A percentile compares a stretch with the other conserved stretches of the same genome.
Conservation (phyloP, 2,329 filamentous ascomycete genomes). For the Epichloe gansuensis region DNA sequence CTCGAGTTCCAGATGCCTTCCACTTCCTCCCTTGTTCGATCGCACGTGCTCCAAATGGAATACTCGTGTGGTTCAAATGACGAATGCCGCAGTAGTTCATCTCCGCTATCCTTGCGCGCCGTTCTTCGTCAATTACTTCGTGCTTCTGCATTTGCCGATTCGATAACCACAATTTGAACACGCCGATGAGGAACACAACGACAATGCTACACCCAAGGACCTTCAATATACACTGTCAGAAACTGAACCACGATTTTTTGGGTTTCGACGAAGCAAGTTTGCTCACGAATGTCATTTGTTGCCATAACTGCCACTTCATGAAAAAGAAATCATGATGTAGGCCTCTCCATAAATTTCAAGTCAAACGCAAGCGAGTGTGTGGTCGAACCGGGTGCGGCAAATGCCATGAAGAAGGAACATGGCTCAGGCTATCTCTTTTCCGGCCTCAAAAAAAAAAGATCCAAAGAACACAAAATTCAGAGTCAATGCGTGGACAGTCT, state of each 20-base stretch:
- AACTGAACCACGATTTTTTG: too few species aligned
- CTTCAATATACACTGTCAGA: constrained; percentile 28
- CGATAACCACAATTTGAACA: constrained; percentile 53
- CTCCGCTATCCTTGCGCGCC: constrained; percentile 39
- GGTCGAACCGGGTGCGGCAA: not conserved
- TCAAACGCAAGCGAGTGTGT: not conserved
- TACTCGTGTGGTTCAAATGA: constrained; percentile 34
- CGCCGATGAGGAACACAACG: constrained; percentile 55
- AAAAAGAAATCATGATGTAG: constrained; percentile 41
- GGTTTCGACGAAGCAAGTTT: not conserved
- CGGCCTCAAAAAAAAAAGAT: not conserved
- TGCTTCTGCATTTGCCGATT: constrained; percentile 44
- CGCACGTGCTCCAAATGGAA: constrained; percentile 79
- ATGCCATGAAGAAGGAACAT: constrained; percentile 1
- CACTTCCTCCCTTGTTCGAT: constrained; percentile 69
- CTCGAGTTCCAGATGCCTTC: constrained; percentile 72
- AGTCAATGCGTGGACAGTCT: not conserved
- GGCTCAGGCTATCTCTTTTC: not conserved
- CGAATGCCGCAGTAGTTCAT: constrained; percentile 43
- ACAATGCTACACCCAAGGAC: constrained; percentile 61
- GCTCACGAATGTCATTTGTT: constrained; percentile 82
- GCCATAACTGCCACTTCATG: constrained; percentile 65
- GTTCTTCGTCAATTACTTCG: constrained; percentile 54
- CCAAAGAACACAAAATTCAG: not conserved
- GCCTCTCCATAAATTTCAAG: not conserved